Evolutionary conservation across 164 flowering plant genomes (phyloP).

Genomic region (Vitis amurensis): DNA sequence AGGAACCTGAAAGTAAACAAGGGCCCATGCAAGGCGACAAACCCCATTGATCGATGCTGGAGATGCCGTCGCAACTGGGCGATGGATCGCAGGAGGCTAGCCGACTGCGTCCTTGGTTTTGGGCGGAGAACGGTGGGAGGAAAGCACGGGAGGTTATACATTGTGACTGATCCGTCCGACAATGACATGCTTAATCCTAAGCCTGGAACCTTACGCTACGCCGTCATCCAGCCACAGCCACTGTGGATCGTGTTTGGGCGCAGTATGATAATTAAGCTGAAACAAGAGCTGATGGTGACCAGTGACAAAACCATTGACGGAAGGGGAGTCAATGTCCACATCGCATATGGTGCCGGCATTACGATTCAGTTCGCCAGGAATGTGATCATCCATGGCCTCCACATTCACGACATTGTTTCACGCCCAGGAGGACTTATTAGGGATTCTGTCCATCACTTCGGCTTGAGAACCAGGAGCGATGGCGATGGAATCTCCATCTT

Average conservation of each 20-base stretch:
- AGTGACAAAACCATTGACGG: constrained; percentile 22
- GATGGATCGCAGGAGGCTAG: constrained; percentile 13
- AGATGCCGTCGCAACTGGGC: constrained; percentile 19
- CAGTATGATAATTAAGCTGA: constrained; percentile 16
- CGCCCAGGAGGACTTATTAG: constrained; percentile 9
- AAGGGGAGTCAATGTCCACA: constrained; percentile 20
- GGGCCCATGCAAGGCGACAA: neutral
- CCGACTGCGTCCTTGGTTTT: constrained; percentile 20
- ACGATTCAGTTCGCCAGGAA: constrained; percentile 16
- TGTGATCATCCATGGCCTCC: constrained; percentile 19
- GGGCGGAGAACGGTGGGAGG: constrained; percentile 21
- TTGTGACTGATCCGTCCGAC: constrained; percentile 15
- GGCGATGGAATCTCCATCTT: constrained; percentile 24
- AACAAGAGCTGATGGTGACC: constrained; percentile 18
- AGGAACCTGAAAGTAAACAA: constrained; percentile 1
- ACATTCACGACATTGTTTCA: constrained; percentile 15
- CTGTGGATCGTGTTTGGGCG: constrained; percentile 21
- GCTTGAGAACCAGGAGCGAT: constrained; percentile 13
- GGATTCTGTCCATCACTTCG: constrained; percentile 16
- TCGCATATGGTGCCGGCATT: constrained; percentile 18
- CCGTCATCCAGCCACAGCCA: constrained; percentile 20
- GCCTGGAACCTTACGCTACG: constrained; percentile 23
- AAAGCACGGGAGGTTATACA: constrained; percentile 9
- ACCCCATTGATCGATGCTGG: constrained; percentile 27
- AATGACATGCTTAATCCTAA: constrained; percentile 11